These are phyloP conservation scores for Barnettozyma sp. DNA, from an alignment of 805 yeast genomes.

Conservation along the genomic window DNA sequence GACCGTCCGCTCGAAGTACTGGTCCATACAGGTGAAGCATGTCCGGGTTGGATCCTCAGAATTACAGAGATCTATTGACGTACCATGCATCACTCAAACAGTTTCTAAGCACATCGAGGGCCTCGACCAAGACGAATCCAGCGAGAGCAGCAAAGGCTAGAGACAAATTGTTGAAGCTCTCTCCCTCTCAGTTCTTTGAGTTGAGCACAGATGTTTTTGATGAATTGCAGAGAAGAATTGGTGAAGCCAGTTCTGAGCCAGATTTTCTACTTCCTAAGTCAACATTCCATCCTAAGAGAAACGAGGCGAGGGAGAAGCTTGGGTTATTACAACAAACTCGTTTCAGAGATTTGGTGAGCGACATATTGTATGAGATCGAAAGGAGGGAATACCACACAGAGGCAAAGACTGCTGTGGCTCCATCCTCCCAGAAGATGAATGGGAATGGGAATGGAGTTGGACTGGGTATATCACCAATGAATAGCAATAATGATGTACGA, in stretches of 20 bases:
- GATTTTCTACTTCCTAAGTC: constrained; percentile 62
- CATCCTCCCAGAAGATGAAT: no score
- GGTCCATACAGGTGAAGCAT: no score
- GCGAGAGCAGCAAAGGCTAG: constrained; percentile 72
- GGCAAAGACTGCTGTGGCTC: neutral
- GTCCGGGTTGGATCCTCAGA: constrained; percentile 16
- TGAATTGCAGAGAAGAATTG: constrained; percentile 75
- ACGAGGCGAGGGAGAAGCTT: constrained; percentile 89
- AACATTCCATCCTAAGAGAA: constrained; percentile 85
- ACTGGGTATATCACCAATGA: no score
- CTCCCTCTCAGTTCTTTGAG: constrained; percentile 79
- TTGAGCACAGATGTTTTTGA: constrained; percentile 92
- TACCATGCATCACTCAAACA: constrained; percentile 22
- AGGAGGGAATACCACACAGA: constrained; percentile 52
- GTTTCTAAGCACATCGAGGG: constrained; percentile 21
- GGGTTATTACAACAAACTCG: constrained; percentile 75
- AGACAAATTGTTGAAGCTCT: constrained; percentile 73
- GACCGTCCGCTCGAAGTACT: no score
- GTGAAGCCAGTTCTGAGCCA: constrained; percentile 50
- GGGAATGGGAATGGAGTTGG: constrained; percentile 2
- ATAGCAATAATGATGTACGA: no score
- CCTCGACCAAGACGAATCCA: constrained; percentile 25
- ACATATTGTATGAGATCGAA: constrained; percentile 80
- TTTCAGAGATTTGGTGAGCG: constrained; percentile 86
- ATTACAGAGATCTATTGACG: constrained; percentile 13